These are phyloP conservation scores for Cytospora piceae DNA, from an alignment of 2,329 filamentous ascomycete genomes.

Conservation along the genomic window DNA sequence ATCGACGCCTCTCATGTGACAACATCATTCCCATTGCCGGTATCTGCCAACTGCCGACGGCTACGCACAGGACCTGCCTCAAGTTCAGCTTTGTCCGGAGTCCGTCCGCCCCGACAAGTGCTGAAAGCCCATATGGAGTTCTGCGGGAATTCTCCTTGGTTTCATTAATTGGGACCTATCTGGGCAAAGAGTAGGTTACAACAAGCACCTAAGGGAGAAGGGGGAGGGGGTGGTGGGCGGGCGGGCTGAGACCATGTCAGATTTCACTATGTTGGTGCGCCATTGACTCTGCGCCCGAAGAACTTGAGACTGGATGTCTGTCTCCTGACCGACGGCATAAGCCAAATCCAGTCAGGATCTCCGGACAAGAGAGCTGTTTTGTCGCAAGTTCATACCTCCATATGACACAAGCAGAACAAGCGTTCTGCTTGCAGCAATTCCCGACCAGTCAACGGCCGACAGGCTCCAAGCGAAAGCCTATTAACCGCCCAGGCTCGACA, in stretches of 20 bases:
- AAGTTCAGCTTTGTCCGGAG: not conserved
- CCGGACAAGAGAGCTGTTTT: not conserved
- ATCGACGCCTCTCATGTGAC: conserved; percentile 17
- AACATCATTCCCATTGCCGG: conserved; percentile 1
- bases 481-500: conserved; percentile 2
- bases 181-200: not conserved
- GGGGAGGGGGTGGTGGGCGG: no score
- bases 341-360: not conserved
- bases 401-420: conserved; percentile 13
- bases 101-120: not conserved
- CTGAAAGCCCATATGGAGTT: not conserved
- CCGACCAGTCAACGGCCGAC: conserved; percentile 10
- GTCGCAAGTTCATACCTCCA: not conserved
- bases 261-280: not conserved
- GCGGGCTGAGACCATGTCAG: not conserved
- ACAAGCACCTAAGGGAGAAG: not conserved
- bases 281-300: not conserved
- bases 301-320: no score
- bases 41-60: conserved; percentile 4
- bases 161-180: not conserved
- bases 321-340: not conserved
- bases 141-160: not conserved
- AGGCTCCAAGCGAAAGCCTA: not conserved
- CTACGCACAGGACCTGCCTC: conserved; percentile 1
- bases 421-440: conserved; percentile 5